Evolutionary conservation across 2,329 filamentous ascomycete species (phyloP).

Genomic region (Periconia macrospinosa): DNA sequence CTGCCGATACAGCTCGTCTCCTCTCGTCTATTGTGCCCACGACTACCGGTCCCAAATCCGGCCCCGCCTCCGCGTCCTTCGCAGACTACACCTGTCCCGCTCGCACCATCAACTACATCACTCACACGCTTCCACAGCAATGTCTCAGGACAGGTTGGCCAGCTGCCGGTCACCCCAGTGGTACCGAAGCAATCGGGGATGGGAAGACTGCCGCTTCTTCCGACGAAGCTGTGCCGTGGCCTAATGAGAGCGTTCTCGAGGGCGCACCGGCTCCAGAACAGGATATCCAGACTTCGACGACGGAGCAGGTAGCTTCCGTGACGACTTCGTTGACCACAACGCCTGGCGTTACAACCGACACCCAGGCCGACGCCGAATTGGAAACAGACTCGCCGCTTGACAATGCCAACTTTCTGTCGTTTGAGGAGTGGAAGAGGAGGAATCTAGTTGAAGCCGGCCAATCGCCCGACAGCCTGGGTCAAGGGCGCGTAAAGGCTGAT

Average conservation of each 20-base stretch:
- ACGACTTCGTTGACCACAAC: conserved; percentile 6
- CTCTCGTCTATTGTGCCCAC: conserved; percentile 25
- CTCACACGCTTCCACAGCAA: conserved; percentile 74
- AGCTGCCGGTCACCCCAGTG: conserved; percentile 19
- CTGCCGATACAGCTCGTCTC: conserved; percentile 5
- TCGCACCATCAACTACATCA: conserved; percentile 79
- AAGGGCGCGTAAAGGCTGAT: conserved; percentile 50
- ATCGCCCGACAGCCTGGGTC: conserved; percentile 68
- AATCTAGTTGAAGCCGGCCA: conserved; percentile 86
- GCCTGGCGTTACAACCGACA: conserved; percentile 13
- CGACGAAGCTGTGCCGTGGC: conserved; percentile 13
- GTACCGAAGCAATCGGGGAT: conserved; percentile 12
- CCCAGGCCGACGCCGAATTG: conserved; percentile 51
- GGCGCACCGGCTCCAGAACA: conserved; percentile 8
- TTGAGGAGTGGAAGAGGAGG: conserved; percentile 97
- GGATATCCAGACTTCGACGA: conserved; percentile 1
- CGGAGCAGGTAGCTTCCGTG: conserved; percentile 6
- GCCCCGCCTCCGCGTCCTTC: conserved; percentile 18
- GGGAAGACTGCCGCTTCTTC: conserved; percentile 13
- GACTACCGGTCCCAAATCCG: conserved; percentile 13
- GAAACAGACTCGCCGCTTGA: conserved; percentile 69
- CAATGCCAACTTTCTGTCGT: conserved; percentile 86
- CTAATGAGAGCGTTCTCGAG: conserved; percentile 10
- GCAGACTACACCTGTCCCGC: conserved; percentile 48
- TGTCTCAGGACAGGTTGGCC: conserved; percentile 68